Base-by-base conservation (phyloP, 2,329 filamentous ascomycete species). In the Pseudocercospora cruenta region DNA sequence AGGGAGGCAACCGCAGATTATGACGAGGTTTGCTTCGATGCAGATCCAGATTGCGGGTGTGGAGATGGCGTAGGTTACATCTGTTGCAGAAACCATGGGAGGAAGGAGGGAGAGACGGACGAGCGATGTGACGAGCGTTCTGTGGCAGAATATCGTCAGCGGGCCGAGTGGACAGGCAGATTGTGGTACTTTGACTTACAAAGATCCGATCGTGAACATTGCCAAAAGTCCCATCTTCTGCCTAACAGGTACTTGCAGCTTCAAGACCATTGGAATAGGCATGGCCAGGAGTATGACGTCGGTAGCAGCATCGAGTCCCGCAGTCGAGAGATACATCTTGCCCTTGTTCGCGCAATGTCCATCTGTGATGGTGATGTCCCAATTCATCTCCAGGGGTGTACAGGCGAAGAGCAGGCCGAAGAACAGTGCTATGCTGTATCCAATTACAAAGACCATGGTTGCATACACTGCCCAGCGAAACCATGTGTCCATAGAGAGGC, bases 21-120 rank as follows among this genome's bases (percentile, higher is more conserved):
- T 61, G 26, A 70, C 64, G 28, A 70, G 63, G 54, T 64, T 68
- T n/a, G 57, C 68, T 49, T 70, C 68, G 49, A 70, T 64, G 53
- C 65, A 68, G 33, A 70, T 70, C 66, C 66, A 70, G 5, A 54
- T 66, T 7, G 65, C 62, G 2, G 66, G 68, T 2, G 66, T 66
- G 10, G 63, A 54, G 24, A 70, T 60, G 4, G 63, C 61, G 63
- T 63, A 67, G 3, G 68, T 55, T 39, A 58, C 60, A 47, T 68
- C 68, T n/a, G 49, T 24, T 14, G 45, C 58, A 3, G 21, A 59
- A 36, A 70, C 26, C 45, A 70, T 58, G 3, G 68, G 65, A 14
- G 68, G 68, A 19, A 70, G 57, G 4, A 68, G 62, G 6, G 39
- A 43, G 16, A 68, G 63, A 33, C 68, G 66, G n/a, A 68, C 60